Conservation (phyloP, 352 stramenopile genomes). For the Globisporangium perplexum region DNA sequence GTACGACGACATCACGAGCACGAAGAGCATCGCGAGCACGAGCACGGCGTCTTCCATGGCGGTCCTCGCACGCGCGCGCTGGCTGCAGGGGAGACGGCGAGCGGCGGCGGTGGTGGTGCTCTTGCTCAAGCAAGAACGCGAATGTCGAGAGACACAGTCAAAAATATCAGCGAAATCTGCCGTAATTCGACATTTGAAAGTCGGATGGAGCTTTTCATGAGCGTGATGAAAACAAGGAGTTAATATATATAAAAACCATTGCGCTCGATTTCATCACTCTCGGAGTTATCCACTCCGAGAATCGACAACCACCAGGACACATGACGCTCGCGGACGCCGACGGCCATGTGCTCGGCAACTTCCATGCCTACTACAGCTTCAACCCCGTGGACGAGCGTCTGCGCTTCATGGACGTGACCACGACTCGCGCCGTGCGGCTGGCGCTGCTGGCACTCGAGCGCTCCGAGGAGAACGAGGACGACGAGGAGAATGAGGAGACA, state of each 20-base stretch:
- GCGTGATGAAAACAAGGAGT: not conserved
- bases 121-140: too few species aligned
- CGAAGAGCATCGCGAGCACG: conserved; percentile 80
- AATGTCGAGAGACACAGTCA: too few species aligned
- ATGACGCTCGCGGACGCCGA: conserved; percentile 35
- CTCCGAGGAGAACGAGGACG: not conserved
- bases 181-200: not conserved
- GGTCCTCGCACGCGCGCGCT: too few species aligned
- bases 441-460: conserved; percentile 23
- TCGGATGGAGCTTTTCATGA: not conserved
- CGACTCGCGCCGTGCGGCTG: conserved; percentile 30
- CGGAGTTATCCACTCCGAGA: too few species aligned
- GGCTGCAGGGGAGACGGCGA: too few species aligned
- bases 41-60: conserved; percentile 81
- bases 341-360: conserved; percentile 78
- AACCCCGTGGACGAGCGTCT: conserved; percentile 68
- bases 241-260: not conserved
- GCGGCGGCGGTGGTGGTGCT: not conserved
- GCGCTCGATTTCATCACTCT: not conserved
- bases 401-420: conserved; percentile 60
- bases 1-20: conserved; percentile 86
- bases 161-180: not conserved
- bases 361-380: conserved; percentile 85
- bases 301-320: not conserved
- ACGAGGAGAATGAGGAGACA: conserved; percentile 29